These are phyloP conservation scores for Nothopassalora personata DNA, from an alignment of 2,329 filamentous ascomycete species.

Conservation along the genomic window DNA sequence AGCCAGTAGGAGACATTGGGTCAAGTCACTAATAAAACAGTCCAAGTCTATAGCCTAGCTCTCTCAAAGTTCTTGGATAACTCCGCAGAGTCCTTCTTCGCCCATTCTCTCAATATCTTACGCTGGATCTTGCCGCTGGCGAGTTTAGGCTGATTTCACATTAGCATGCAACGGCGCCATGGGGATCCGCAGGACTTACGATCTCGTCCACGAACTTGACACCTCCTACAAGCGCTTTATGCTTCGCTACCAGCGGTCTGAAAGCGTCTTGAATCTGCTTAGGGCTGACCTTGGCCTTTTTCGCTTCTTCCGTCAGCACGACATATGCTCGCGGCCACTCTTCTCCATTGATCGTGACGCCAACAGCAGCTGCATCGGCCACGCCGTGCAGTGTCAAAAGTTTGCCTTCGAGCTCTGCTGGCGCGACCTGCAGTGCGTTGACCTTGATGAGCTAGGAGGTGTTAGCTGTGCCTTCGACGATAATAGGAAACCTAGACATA, in stretches of 20 bases:
- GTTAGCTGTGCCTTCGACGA: constrained; percentile 2
- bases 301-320: constrained; percentile 44
- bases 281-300: constrained; percentile 33
- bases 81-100: constrained; percentile 47
- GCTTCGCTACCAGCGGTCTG: constrained; percentile 35
- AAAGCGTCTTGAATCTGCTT: constrained; percentile 37
- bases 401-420: constrained; percentile 33
- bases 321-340: constrained; percentile 54
- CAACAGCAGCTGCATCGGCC: constrained; percentile 52
- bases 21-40: too few species aligned
- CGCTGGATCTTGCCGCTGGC: constrained; percentile 55
- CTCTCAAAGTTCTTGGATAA: constrained; percentile 22
- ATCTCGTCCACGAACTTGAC: constrained; percentile 51
- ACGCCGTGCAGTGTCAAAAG: constrained; percentile 49
- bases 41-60: constrained; percentile 10
- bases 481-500: constrained; percentile 3
- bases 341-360: constrained; percentile 46
- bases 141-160: constrained; percentile 42
- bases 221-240: constrained; percentile 39
- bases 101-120: constrained; percentile 53
- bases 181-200: constrained; percentile 7
- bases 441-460: constrained; percentile 37
- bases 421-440: constrained; percentile 34
- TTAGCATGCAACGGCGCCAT: neutral
- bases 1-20: too few species aligned